Conservation (phyloP, 208 protist species). For the Leishmania mexicana region DNA sequence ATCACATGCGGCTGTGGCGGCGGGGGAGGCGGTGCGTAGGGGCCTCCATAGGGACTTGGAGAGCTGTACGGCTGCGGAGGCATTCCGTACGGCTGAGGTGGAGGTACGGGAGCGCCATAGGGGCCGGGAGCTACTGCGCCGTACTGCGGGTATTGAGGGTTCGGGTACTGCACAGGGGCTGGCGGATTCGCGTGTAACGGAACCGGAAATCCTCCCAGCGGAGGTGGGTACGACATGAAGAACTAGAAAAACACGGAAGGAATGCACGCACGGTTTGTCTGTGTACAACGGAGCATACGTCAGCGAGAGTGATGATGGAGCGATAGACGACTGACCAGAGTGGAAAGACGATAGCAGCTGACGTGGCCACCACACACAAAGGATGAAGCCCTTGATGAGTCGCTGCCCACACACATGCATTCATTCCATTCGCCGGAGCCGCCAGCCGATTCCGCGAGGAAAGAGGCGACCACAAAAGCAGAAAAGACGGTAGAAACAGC, state of each 20-base stretch:
- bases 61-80: not conserved
- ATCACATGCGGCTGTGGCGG: constrained; percentile 2
- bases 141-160: not conserved
- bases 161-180: not conserved
- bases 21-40: not conserved
- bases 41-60: not conserved
- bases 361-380: no score
- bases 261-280: not conserved
- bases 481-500: no score
- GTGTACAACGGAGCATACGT: not conserved
- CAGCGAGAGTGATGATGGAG: not conserved
- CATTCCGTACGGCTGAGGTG: not conserved
- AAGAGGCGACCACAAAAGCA: no score
- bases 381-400: no score
- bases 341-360: not conserved
- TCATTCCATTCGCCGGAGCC: no score
- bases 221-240: not conserved
- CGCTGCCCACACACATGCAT: no score
- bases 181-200: not conserved
- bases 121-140: no score
- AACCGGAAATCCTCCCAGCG: not conserved
- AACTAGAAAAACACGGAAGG: not conserved
- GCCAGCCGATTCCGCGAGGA: no score
- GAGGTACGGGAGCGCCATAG: not conserved
- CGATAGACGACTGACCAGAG: not conserved